A percentile compares a stretch with the other conserved stretches of the same genome.
Evolutionary conservation across 2,329 filamentous ascomycete species (phyloP).

Genomic region (Clarireedia paspali): DNA sequence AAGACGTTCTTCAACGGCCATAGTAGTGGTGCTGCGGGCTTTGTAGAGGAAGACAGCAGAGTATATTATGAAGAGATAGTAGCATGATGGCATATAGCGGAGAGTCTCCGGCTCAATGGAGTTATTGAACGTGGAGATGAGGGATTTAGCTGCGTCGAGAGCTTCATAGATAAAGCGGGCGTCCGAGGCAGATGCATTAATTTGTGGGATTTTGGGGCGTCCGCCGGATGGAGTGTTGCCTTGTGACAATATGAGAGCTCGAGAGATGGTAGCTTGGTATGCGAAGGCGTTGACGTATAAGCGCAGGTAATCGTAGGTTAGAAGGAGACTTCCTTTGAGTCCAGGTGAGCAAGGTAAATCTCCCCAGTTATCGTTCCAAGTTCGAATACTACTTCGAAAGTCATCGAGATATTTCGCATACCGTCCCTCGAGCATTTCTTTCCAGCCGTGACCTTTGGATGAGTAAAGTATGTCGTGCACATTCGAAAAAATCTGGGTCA

Average conservation of each 20-base stretch:
- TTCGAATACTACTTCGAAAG: constrained; percentile 59
- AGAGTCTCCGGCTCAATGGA: constrained; percentile 51
- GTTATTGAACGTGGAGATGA: constrained; percentile 51
- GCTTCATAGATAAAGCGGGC: constrained; percentile 61
- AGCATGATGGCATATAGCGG: constrained; percentile 56
- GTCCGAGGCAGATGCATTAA: constrained; percentile 48
- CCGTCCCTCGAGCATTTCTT: constrained; percentile 62
- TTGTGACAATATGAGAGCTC: constrained; percentile 30
- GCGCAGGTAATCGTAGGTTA: constrained; percentile 66
- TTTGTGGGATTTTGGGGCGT: constrained; percentile 18
- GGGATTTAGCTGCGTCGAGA: constrained; percentile 54
- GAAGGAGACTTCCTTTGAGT: constrained; percentile 58
- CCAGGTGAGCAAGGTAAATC: constrained; percentile 58
- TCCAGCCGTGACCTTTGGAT: constrained; percentile 60
- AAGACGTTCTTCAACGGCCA: constrained; percentile 36
- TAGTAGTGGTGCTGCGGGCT: constrained; percentile 29
- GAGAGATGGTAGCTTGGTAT: constrained; percentile 61
- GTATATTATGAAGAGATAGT: constrained; percentile 56
- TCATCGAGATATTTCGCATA: constrained; percentile 72
- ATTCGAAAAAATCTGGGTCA: constrained; percentile 66
- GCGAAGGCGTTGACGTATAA: constrained; percentile 71
- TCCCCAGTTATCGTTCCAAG: constrained; percentile 66
- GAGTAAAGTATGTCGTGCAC: constrained; percentile 69
- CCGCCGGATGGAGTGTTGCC: constrained; percentile 35
- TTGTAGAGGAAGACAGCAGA: constrained; percentile 60